These are phyloP conservation scores for Sporisorium exsertum DNA, from an alignment of 1,284 basidiomycete species.

Conservation along the genomic window DNA sequence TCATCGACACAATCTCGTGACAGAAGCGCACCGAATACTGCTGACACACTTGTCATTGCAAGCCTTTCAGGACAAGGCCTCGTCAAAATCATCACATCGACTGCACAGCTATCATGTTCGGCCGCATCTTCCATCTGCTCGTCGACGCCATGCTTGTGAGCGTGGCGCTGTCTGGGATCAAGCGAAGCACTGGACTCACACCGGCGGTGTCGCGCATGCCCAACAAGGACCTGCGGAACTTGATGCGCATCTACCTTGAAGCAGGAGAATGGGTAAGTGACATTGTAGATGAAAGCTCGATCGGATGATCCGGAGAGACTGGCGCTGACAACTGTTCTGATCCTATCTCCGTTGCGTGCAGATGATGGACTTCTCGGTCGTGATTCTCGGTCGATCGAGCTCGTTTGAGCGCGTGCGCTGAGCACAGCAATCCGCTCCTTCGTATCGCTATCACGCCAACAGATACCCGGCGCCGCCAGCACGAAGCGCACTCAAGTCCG, in stretches of 20 bases:
- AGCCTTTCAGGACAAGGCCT: neutral
- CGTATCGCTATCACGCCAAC: neutral
- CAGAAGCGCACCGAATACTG: no score
- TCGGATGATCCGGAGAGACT: neutral
- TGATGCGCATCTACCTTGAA: constrained; percentile 65
- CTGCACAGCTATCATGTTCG: constrained; percentile 57
- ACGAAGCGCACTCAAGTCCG: neutral
- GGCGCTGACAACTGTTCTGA: constrained; percentile 8
- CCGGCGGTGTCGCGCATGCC: constrained; percentile 57
- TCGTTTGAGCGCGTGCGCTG: constrained; percentile 66
- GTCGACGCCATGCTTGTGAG: constrained; percentile 66
- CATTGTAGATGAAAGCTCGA: no score
- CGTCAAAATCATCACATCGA: neutral
- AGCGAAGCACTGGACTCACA: constrained; percentile 66
- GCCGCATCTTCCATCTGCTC: constrained; percentile 62
- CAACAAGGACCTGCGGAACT: constrained; percentile 63
- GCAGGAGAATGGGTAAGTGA: constrained; percentile 68
- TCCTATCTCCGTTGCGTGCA: neutral
- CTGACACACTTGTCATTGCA: neutral
- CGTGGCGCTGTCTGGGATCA: constrained; percentile 65
- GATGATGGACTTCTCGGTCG: constrained; percentile 66
- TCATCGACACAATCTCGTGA: neutral
- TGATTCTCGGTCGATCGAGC: constrained; percentile 65
- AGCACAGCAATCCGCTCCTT: neutral
- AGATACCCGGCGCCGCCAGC: constrained; percentile 17